Conservation (phyloP, 371 early-diverging fungal genomes). For the Zopfochytrium polystomum region DNA sequence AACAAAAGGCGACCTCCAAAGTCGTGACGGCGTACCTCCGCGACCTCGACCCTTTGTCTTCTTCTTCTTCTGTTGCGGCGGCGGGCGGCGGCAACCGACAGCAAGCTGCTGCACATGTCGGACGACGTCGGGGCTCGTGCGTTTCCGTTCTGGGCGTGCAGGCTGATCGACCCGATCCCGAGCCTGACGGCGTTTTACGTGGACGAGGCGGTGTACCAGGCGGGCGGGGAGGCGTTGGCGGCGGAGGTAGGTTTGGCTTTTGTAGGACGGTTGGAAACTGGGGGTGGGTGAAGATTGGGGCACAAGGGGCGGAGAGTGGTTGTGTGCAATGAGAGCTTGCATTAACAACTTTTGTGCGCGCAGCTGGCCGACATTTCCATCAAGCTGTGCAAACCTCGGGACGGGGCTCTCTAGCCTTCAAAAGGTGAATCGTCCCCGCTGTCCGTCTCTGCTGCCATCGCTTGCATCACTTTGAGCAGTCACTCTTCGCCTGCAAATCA, state of each 20-base stretch:
- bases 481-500: too few species aligned
- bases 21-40: conserved; percentile 30
- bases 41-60: too few species aligned
- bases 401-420: conserved; percentile 13
- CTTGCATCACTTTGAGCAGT: too few species aligned
- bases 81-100: too few species aligned
- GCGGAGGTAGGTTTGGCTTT: too few species aligned
- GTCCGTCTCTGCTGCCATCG: too few species aligned
- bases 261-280: too few species aligned
- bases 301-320: too few species aligned
- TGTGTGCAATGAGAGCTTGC: too few species aligned
- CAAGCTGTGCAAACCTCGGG: conserved; percentile 16
- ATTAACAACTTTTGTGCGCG: too few species aligned
- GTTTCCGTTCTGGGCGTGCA: conserved; percentile 35
- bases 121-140: conserved; percentile 25
- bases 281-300: too few species aligned
- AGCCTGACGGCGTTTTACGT: conserved; percentile 12
- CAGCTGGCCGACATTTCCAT: conserved; percentile 25
- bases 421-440: conserved; percentile 26
- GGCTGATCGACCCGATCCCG: conserved; percentile 17
- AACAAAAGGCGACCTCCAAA: conserved; percentile 29
- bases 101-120: conserved; percentile 25
- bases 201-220: conserved; percentile 21
- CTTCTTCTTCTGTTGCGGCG: background rate
- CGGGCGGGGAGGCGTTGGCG: too few species aligned